These are phyloP conservation scores for Starmera stellimalicola DNA, from an alignment of 1,139 yeast genomes.

Conservation along the genomic window DNA sequence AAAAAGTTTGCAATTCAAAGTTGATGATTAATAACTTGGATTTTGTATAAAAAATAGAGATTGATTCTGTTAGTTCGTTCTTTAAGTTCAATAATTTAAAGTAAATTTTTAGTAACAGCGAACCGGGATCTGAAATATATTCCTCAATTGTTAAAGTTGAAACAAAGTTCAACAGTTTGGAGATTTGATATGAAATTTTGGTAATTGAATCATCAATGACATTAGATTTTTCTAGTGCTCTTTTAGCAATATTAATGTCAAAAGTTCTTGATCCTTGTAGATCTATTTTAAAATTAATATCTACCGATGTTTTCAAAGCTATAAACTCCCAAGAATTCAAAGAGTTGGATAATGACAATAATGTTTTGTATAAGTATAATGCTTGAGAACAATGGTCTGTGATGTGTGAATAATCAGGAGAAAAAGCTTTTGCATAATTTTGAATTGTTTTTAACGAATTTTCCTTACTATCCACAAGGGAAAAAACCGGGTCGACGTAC, in stretches of 20 bases:
- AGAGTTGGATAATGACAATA: slow-evolving; percentile 5
- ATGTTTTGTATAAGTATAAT: slow-evolving; percentile 3
- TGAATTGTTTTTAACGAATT: slow-evolving; percentile 2
- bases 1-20: slow-evolving; percentile 13
- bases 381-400: slow-evolving; percentile 3
- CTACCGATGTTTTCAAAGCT: slow-evolving; percentile 12
- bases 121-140: slow-evolving; percentile 18
- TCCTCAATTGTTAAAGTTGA: slow-evolving; percentile 13
- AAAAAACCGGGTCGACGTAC: slow-evolving; percentile 1
- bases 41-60: slow-evolving; percentile 17
- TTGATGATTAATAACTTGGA: slow-evolving; percentile 17
- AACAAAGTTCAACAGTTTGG: slow-evolving; percentile 8
- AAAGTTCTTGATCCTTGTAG: slow-evolving; percentile 1
- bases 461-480: not conserved
- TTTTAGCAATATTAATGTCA: slow-evolving; percentile 10
- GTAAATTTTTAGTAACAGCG: slow-evolving; percentile 16
- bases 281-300: slow-evolving; percentile 9
- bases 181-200: slow-evolving; percentile 2
- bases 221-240: slow-evolving; percentile 11
- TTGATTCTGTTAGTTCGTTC: slow-evolving; percentile 12
- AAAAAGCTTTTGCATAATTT: slow-evolving; percentile 1
- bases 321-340: slow-evolving; percentile 16
- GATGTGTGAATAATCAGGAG: slow-evolving; percentile 2
- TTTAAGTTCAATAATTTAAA: slow-evolving; percentile 16
- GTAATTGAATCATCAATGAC: slow-evolving; percentile 12